Conservation (phyloP, 768 basidiomycete genomes). For the Zangia roseola region DNA sequence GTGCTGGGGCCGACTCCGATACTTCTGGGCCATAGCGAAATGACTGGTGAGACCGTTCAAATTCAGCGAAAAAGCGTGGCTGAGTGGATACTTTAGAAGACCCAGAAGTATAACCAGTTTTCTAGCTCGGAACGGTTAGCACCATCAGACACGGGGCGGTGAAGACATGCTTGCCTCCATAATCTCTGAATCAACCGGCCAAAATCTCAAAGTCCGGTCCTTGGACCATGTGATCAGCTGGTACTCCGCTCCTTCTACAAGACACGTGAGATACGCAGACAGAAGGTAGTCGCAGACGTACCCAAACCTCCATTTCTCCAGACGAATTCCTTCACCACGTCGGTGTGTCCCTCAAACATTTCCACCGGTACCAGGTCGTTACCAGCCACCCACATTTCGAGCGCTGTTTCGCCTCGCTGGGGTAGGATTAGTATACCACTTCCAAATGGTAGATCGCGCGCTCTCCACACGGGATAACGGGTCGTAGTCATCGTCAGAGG, state of each 20-base stretch:
- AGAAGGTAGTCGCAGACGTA: slow-evolving; percentile 20
- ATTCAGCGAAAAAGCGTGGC: slow-evolving; percentile 15
- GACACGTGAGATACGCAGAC: background rate
- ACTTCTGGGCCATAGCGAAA: slow-evolving; percentile 55
- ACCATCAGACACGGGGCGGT: background rate
- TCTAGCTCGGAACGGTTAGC: slow-evolving; percentile 34
- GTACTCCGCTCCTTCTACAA: slow-evolving; percentile 50
- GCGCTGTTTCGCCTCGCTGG: slow-evolving; percentile 78
- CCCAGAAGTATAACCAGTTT: slow-evolving; percentile 45
- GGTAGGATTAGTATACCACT: slow-evolving; percentile 83
- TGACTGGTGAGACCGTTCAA: slow-evolving; percentile 37
- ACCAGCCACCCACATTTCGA: slow-evolving; percentile 74
- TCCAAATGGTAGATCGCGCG: slow-evolving; percentile 90
- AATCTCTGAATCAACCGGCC: slow-evolving; percentile 75
- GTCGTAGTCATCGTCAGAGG: slow-evolving; percentile 63
- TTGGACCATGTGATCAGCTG: slow-evolving; percentile 81
- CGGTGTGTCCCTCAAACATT: slow-evolving; percentile 82
- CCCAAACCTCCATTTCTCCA: slow-evolving; percentile 76
- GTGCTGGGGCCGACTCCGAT: slow-evolving; percentile 38
- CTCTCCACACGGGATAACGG: slow-evolving; percentile 91
- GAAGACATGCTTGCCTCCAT: slow-evolving; percentile 51
- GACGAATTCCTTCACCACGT: slow-evolving; percentile 97
- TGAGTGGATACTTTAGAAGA: slow-evolving; percentile 27
- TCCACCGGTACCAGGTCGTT: slow-evolving; percentile 50
- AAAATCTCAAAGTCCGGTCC: slow-evolving; percentile 87